phyloP scores from a whole-genome alignment of 2,329 filamentous ascomycete genomes.

The Fusarium globosum region DNA sequence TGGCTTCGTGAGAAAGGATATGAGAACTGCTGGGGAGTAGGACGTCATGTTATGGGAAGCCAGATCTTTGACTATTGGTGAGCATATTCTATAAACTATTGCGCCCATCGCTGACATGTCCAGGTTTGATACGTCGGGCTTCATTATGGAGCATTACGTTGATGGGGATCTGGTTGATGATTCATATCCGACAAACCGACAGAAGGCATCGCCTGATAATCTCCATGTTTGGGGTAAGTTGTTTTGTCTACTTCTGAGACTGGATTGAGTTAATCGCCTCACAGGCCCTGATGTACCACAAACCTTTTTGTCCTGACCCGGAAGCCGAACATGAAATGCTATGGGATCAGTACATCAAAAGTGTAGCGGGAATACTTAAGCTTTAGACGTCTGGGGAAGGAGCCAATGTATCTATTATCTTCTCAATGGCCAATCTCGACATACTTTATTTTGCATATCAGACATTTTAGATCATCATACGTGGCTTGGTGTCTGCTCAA shows the following conservation, averaged over 20 bases:
- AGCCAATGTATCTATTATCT: no score
- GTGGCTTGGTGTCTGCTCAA: no score
- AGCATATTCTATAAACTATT: background rate
- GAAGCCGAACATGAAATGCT: no score
- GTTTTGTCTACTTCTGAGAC: no score
- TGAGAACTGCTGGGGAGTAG: background rate
- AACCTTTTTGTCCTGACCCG: background rate
- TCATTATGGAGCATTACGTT: background rate
- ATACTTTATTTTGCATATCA: no score
- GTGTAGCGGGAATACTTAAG: no score
- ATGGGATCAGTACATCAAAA: no score
- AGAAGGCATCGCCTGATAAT: background rate
- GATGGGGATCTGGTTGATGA: background rate
- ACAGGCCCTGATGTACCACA: background rate
- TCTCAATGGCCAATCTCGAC: no score
- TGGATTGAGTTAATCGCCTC: background rate
- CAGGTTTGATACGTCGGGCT: background rate
- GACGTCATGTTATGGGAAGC: background rate
- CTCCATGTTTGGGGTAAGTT: background rate
- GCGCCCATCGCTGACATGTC: rapidly evolving
- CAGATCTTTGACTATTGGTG: background rate
- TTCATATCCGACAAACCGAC: background rate
- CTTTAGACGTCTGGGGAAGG: no score
- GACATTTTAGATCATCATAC: no score
- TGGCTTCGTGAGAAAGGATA: background rate